Percentiles rank a stretch among this genome's conserved stretches.
Conservation (phyloP, 2,329 filamentous ascomycete species). For the Chrysosporium queenslandicum region DNA sequence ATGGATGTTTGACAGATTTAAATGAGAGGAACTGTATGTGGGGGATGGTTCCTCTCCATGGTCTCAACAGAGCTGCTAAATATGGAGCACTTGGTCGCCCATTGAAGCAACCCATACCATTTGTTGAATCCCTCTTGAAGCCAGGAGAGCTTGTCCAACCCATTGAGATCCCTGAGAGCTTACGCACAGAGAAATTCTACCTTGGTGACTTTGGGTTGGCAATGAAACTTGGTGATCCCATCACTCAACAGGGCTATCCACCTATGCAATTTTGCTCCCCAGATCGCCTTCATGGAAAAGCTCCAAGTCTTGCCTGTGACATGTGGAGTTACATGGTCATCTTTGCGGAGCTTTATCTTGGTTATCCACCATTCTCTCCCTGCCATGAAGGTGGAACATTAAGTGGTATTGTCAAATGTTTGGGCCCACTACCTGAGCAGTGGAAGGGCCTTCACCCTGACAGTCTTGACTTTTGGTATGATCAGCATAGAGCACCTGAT, state of each 20-base stretch:
- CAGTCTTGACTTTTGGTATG: conserved; percentile 24
- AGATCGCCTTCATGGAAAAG: conserved; percentile 12
- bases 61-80: conserved; percentile 10
- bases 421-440: conserved; percentile 4
- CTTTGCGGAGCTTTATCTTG: conserved; percentile 14
- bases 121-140: background rate
- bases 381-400: background rate
- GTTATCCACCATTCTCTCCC: conserved; percentile 5
- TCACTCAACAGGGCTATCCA: conserved; percentile 6
- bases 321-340: conserved; percentile 19
- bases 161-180: conserved; percentile 6
- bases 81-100: conserved; percentile 13
- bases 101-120: conserved; percentile 3
- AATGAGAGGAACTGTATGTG: conserved; percentile 13
- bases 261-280: conserved; percentile 15
- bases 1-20: conserved; percentile 9
- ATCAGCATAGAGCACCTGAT: conserved; percentile 17
- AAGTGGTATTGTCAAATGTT: background rate
- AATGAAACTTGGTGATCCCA: conserved; percentile 4
- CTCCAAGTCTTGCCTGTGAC: conserved; percentile 16
- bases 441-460: background rate
- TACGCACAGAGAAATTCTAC: conserved; percentile 13
- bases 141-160: conserved; percentile 12
- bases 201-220: conserved; percentile 15
- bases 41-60: conserved; percentile 10